Evolutionary conservation across 2,329 filamentous ascomycete species (phyloP).

Genomic region (Botrytis byssoidea): DNA sequence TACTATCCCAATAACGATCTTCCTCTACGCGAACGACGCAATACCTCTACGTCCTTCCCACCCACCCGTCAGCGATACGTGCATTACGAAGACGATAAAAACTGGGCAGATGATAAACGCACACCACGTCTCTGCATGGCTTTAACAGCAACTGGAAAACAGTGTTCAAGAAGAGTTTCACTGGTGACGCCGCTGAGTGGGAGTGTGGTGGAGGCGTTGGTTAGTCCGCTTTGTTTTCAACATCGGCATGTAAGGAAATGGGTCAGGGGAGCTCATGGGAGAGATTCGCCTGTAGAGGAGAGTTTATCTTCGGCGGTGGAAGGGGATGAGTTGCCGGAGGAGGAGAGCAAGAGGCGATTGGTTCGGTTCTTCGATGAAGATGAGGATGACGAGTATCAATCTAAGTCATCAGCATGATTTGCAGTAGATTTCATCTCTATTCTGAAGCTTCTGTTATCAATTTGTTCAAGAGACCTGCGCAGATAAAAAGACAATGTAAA

Average conservation of each 20-base stretch:
- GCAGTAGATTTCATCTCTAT: neutral
- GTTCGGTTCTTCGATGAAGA: neutral
- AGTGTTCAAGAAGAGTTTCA: slow-evolving; percentile 7
- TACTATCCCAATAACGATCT: neutral
- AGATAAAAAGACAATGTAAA: neutral
- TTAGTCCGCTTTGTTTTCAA: slow-evolving; percentile 6
- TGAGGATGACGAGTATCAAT: neutral
- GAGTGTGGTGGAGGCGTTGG: neutral
- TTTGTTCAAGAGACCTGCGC: accelerated
- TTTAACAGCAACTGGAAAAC: neutral
- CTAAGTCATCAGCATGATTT: neutral
- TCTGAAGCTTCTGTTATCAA: neutral
- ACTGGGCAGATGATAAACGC: neutral
- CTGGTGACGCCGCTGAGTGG: neutral
- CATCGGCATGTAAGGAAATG: neutral
- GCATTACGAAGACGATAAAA: slow-evolving; percentile 2
- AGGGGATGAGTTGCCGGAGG: neutral
- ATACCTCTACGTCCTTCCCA: neutral
- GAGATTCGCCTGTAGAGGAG: too few species aligned
- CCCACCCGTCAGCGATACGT: neutral
- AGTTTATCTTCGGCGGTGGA: neutral
- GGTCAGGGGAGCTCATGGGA: neutral
- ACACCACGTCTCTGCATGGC: neutral
- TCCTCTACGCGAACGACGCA: neutral
- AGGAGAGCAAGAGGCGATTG: neutral